Conservation (phyloP, 495 filamentous ascomycete species). For the Trichoderma erinaceum region DNA sequence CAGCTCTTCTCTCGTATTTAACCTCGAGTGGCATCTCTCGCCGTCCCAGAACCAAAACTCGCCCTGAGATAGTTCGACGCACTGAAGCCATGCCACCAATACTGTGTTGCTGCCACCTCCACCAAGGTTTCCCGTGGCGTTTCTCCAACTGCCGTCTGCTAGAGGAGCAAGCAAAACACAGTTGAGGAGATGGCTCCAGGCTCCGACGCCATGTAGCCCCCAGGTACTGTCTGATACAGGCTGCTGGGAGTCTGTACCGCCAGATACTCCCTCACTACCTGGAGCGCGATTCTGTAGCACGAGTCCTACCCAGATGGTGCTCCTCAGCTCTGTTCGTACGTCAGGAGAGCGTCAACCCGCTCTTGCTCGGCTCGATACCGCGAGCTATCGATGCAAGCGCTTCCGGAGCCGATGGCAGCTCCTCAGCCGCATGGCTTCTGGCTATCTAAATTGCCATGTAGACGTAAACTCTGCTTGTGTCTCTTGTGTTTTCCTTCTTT, state of each 20-base stretch:
- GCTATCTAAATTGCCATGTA: too few species aligned
- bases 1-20: background rate
- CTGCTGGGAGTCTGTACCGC: background rate
- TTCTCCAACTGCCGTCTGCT: background rate
- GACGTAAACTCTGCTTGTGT: background rate
- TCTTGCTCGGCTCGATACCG: background rate
- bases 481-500: background rate
- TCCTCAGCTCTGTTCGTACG: background rate
- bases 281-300: background rate
- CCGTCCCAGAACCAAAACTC: background rate
- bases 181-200: background rate
- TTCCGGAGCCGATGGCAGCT: slow-evolving; percentile 6
- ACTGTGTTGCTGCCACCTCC: too few species aligned
- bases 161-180: background rate
- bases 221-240: background rate
- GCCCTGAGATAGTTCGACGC: background rate
- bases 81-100: background rate
- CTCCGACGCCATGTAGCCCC: background rate
- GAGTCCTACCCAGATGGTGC: background rate
- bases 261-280: background rate
- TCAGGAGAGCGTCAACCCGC: slow-evolving; percentile 1
- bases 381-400: slow-evolving; percentile 1
- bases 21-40: background rate
- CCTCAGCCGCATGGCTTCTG: background rate
- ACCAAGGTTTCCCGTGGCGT: slow-evolving; percentile 8